Percentiles rank a stretch among this genome's conserved stretches.
Conservation (phyloP, 805 yeast species). For the Candida pseudofarinosa region DNA sequence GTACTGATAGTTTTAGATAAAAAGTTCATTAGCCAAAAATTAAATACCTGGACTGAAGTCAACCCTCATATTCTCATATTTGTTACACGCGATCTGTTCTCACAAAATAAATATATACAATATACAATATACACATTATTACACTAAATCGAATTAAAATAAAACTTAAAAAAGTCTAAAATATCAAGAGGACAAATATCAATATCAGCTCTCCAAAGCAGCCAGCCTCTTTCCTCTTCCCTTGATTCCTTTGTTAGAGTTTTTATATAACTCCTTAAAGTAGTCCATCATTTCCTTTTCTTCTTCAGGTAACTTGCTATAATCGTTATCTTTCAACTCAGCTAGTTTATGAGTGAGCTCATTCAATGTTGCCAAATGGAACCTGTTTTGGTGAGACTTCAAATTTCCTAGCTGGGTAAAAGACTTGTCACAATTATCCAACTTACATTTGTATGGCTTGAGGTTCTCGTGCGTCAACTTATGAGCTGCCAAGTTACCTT, state of each 20-base stretch:
- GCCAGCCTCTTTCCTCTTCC: conserved; percentile 67
- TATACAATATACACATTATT: background rate
- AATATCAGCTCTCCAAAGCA: too few relatives aligned
- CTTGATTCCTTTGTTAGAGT: conserved; percentile 84
- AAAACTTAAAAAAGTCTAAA: background rate
- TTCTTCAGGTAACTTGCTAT: conserved; percentile 48
- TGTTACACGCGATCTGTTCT: background rate
- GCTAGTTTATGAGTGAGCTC: conserved; percentile 65
- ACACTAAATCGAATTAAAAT: background rate
- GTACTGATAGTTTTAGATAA: conserved; percentile 59
- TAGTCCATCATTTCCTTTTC: conserved; percentile 72
- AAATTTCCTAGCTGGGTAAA: conserved; percentile 91
- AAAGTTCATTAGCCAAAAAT: conserved; percentile 51
- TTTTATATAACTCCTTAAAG: conserved; percentile 78
- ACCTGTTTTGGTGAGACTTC: conserved; percentile 90
- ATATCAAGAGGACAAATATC: background rate
- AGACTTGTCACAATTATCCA: conserved; percentile 77
- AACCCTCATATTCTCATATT: too few relatives aligned
- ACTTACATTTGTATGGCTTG: conserved; percentile 74
- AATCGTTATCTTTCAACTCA: conserved; percentile 46
- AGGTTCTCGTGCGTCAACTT: conserved; percentile 72
- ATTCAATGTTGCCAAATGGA: conserved; percentile 71
- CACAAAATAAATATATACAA: background rate
- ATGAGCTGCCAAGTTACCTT: conserved; percentile 91
- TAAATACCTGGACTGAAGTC: background rate